Conservation (phyloP, 768 basidiomycete species). For the Sarcomyxa edulis region DNA sequence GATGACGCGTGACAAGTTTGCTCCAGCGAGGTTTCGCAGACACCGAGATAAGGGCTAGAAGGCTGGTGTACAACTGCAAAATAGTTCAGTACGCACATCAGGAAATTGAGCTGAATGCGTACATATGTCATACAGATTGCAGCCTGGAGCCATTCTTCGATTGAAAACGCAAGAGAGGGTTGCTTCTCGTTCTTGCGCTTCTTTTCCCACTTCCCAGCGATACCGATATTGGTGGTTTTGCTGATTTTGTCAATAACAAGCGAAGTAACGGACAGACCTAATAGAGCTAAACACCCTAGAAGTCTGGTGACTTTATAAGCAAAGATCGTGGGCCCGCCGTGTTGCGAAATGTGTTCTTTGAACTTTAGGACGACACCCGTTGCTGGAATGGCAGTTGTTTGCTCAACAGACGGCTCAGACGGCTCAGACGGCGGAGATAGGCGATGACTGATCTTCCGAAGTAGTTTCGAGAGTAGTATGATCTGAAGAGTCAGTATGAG, state of each 20-base stretch:
- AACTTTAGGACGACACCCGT: slow-evolving; percentile 28
- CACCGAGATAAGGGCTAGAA: slow-evolving; percentile 33
- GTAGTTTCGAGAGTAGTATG: too few relatives aligned
- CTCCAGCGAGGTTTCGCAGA: slow-evolving; percentile 24
- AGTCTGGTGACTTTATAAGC: slow-evolving; percentile 41
- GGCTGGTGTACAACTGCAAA: slow-evolving; percentile 31
- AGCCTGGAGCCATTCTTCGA: slow-evolving; percentile 24
- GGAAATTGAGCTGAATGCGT: too few relatives aligned
- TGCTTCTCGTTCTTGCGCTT: slow-evolving; percentile 14
- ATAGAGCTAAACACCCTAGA: slow-evolving; percentile 37
- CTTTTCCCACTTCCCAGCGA: slow-evolving; percentile 11
- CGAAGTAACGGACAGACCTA: slow-evolving; percentile 43
- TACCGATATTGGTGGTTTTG: slow-evolving; percentile 3
- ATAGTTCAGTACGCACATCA: slow-evolving; percentile 1
- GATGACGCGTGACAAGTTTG: slow-evolving; percentile 17
- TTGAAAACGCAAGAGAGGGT: slow-evolving; percentile 9
- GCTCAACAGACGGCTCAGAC: slow-evolving; percentile 6
- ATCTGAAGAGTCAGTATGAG: slow-evolving; percentile 28
- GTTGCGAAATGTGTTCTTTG: slow-evolving; percentile 30
- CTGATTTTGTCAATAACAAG: slow-evolving; percentile 26
- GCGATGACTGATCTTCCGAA: not conserved
- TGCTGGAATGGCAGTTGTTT: slow-evolving; percentile 12
- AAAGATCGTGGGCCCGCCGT: slow-evolving; percentile 45
- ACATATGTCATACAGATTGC: slow-evolving; percentile 27
- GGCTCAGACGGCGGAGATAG: not conserved